These are phyloP conservation scores for Cantharellus anzutake DNA, from an alignment of 768 basidiomycete species.

Conservation along the genomic window DNA sequence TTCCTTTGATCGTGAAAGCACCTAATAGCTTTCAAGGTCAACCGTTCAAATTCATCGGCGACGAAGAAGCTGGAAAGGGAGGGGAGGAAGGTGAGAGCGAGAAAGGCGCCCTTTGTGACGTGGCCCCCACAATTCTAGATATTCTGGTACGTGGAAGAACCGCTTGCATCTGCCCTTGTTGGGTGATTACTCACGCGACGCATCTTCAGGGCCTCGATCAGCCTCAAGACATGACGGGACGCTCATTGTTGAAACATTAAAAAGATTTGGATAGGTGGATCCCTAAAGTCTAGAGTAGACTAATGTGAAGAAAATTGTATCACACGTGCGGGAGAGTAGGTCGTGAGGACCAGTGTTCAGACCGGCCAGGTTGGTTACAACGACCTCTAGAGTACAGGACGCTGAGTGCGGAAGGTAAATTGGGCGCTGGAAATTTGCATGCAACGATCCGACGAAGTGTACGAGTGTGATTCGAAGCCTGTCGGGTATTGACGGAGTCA, in stretches of 20 bases:
- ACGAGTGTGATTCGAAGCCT: too few relatives aligned
- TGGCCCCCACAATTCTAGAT: conserved; percentile 75
- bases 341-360: too few relatives aligned
- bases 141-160: conserved; percentile 31
- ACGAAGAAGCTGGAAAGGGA: conserved; percentile 24
- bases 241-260: conserved; percentile 25
- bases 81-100: conserved; percentile 28
- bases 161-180: background rate
- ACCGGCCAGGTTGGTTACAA: too few relatives aligned
- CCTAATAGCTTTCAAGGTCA: conserved; percentile 24
- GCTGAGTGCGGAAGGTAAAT: too few relatives aligned
- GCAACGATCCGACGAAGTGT: too few relatives aligned
- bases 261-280: too few relatives aligned
- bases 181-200: background rate
- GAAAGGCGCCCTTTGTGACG: conserved; percentile 67
- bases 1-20: conserved; percentile 70
- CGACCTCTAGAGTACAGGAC: too few relatives aligned
- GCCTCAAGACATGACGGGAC: conserved; percentile 52
- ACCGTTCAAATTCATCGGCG: conserved; percentile 31
- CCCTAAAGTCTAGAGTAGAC: too few relatives aligned
- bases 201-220: conserved; percentile 30
- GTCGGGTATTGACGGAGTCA: too few relatives aligned
- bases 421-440: too few relatives aligned
- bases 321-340: too few relatives aligned
- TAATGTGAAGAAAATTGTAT: too few relatives aligned